Evolutionary conservation across 2,329 filamentous ascomycete genomes (phyloP).

Genomic region (Macrophomina pseudophaseolina): DNA sequence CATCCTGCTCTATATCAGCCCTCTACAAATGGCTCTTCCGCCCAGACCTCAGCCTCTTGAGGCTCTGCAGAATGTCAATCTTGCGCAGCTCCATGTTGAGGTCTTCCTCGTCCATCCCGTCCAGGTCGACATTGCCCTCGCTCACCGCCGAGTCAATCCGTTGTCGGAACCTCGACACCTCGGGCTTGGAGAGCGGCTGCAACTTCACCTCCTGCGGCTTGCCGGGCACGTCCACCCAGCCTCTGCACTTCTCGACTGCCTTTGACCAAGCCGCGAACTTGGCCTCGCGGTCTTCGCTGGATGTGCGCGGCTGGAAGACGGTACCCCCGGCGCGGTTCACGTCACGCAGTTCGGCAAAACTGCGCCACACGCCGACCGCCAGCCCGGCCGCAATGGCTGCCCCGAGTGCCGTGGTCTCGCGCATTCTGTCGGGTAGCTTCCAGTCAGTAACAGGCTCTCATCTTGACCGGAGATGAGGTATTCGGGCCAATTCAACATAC

Average conservation of each 20-base stretch:
- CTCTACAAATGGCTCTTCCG: constrained; percentile 6
- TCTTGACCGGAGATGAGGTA: neutral
- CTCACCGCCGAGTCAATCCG: constrained; percentile 14
- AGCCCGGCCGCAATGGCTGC: constrained; percentile 83
- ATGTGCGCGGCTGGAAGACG: constrained; percentile 68
- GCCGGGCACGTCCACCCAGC: constrained; percentile 59
- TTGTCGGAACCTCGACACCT: constrained; percentile 8
- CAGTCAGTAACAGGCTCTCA: neutral
- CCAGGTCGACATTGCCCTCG: constrained; percentile 12
- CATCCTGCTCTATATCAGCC: neutral
- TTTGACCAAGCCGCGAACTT: constrained; percentile 72
- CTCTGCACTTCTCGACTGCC: constrained; percentile 74
- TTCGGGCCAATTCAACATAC: neutral
- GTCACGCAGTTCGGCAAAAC: constrained; percentile 70
- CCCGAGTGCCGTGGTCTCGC: constrained; percentile 81
- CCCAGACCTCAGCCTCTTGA: constrained; percentile 2
- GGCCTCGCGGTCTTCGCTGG: constrained; percentile 56
- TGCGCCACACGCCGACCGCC: constrained; percentile 73
- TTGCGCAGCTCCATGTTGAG: constrained; percentile 20
- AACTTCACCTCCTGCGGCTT: constrained; percentile 3
- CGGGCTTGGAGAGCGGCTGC: neutral
- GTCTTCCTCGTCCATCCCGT: constrained; percentile 23
- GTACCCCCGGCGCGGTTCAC: constrained; percentile 70
- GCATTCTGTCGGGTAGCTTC: constrained; percentile 63
- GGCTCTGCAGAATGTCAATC: constrained; percentile 23